These are phyloP conservation scores for Malassezia arunalokei DNA, from an alignment of 1,284 basidiomycete genomes.

Conservation along the genomic window DNA sequence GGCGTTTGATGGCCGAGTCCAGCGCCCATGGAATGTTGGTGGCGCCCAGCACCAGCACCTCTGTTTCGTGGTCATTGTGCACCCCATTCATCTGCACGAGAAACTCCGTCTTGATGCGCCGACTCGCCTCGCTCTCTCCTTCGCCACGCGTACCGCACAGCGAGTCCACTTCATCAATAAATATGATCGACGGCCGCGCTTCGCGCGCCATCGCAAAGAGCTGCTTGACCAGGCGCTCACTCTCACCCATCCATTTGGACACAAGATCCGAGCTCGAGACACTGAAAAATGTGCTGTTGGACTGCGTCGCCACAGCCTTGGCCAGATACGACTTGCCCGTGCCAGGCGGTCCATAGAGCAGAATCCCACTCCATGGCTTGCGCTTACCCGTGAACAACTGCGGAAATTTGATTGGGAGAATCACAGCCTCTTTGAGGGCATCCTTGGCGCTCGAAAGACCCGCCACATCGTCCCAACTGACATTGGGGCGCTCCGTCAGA, in stretches of 20 bases:
- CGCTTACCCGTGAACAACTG: slow-evolving; percentile 96
- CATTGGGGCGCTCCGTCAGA: slow-evolving; percentile 83
- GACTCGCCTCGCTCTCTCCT: slow-evolving; percentile 84
- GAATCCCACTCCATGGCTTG: slow-evolving; percentile 88
- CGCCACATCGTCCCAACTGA: slow-evolving; percentile 96
- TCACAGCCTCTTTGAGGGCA: slow-evolving; percentile 92
- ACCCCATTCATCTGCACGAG: slow-evolving; percentile 95
- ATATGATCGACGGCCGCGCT: slow-evolving; percentile 92
- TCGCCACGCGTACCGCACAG: slow-evolving; percentile 87
- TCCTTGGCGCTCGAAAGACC: slow-evolving; percentile 90
- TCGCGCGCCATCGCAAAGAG: slow-evolving; percentile 93
- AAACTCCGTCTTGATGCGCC: slow-evolving; percentile 97
- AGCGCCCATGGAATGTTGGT: slow-evolving; percentile 83
- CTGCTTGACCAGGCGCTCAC: slow-evolving; percentile 82
- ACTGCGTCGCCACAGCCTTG: slow-evolving; percentile 95
- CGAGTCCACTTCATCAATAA: slow-evolving; percentile 96
- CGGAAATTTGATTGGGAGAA: slow-evolving; percentile 95
- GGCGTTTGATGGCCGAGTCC: slow-evolving; percentile 92
- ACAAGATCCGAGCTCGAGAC: slow-evolving; percentile 90
- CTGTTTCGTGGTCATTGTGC: slow-evolving; percentile 72
- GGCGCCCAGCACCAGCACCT: slow-evolving; percentile 93
- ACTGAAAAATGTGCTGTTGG: slow-evolving; percentile 93
- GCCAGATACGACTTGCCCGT: slow-evolving; percentile 63
- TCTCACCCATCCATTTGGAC: slow-evolving; percentile 99
- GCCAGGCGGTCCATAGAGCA: slow-evolving; percentile 66